Base-by-base conservation (phyloP, 2,329 filamentous ascomycete species). In the Colletotrichum sp. region DNA sequence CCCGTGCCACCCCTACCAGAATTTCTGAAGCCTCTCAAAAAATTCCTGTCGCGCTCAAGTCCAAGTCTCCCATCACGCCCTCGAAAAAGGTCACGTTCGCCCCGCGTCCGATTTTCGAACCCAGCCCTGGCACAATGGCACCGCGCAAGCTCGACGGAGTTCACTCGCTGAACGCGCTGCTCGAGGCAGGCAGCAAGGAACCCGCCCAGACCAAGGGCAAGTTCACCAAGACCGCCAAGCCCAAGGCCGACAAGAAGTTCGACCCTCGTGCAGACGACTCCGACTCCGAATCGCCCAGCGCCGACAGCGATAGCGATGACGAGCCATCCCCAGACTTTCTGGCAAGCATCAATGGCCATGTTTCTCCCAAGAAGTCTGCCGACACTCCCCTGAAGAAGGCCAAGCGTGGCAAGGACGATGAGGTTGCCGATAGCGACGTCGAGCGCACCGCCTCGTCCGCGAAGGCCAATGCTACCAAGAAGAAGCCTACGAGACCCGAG, bases 371-470 rank as follows among this genome's bases (percentile, higher is more conserved):
- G 63, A 77, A 76, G 52, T 27, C 73, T 27, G 63, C 72, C 52
- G 59, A 57, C 13, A 68, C 74, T 9, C 73, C 77, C 8, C 30
- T 72, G 61, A 78, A 78, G 68, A 70, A 75, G 32, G 57, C 66
- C 48, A 72, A 75, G 70, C 82, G 80, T 74, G 80, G 78, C 80
- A 83, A 83, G 77, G 76, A 82, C 59, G 83, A 85, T 27, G 85
- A 86, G 76, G 86, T 87, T 74, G 84, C 85, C 79, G 85, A 87
- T 72, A 87, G 85, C 79, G 85, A 87, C 78, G 83, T 78, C 79
- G 85, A 86, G 75, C 83, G 83, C 71, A 81, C 81, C 63, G 77
- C 82, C 48, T 77, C 81, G 22, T 77, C 80, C 36, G 64, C 72
- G 32, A 77, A 77, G 30, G 39, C 34, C 11, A 65, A 69, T 27